Conservation (phyloP, 1,284 basidiomycete genomes). For the Malassezia caprae region DNA sequence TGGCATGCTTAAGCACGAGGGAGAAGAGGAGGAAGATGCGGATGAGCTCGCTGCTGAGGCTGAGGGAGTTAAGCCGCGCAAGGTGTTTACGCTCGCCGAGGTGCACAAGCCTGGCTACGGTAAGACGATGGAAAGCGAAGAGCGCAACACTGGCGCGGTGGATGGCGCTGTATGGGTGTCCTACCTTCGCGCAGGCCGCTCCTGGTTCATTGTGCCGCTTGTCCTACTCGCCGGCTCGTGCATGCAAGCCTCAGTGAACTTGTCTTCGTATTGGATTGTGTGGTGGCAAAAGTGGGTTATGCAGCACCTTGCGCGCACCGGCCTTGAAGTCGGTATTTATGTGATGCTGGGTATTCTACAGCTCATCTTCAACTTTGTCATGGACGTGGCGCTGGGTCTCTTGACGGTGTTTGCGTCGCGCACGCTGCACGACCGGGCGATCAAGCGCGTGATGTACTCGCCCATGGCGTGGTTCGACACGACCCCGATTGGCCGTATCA, state of each 20-base stretch:
- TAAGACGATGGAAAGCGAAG: conserved; percentile 33
- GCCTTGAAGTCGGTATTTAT: conserved; percentile 65
- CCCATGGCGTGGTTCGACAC: conserved; percentile 72
- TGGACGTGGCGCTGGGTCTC: conserved; percentile 57
- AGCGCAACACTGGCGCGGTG: conserved; percentile 45
- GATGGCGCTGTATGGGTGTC: conserved; percentile 56
- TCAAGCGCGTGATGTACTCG: conserved; percentile 56
- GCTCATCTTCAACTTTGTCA: conserved; percentile 58
- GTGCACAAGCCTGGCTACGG: conserved; percentile 11
- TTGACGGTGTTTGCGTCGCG: conserved; percentile 59
- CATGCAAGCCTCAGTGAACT: conserved; percentile 58
- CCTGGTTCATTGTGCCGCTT: conserved; percentile 55
- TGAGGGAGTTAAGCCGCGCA: neutral
- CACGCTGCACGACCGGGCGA: conserved; percentile 57
- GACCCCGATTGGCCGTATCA: conserved; percentile 71
- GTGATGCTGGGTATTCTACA: conserved; percentile 58
- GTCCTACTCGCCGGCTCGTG: conserved; percentile 55
- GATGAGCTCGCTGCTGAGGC: conserved; percentile 15
- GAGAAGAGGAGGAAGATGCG: conserved; percentile 9
- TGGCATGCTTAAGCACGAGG: conserved; percentile 5
- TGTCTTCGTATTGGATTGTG: conserved; percentile 50
- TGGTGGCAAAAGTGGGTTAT: conserved; percentile 51
- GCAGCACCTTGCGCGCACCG: conserved; percentile 19
- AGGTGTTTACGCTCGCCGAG: neutral
- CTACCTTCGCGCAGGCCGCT: conserved; percentile 61